phyloP scores from a whole-genome alignment of 164 flowering plant genomes.

The Pachysandra terminalis region DNA sequence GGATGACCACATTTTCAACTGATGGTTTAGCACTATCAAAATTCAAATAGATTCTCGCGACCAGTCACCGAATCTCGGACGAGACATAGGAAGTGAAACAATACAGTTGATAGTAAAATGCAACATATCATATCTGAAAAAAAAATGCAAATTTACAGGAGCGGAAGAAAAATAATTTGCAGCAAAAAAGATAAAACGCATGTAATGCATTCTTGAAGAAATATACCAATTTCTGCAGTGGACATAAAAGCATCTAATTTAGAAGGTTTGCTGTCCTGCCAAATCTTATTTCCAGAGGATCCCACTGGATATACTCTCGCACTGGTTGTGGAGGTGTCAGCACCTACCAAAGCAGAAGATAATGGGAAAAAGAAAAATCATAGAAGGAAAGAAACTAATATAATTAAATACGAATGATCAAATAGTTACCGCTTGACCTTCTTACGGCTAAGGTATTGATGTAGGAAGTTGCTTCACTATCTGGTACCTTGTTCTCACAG shows the following conservation, averaged over 20 bases:
- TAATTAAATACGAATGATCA: too few relatives aligned
- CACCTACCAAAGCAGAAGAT: too few relatives aligned
- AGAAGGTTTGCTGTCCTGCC: background rate
- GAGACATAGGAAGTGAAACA: background rate
- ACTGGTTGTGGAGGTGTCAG: too few relatives aligned
- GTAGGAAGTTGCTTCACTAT: conserved; percentile 5
- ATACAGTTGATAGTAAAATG: background rate
- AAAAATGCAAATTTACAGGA: background rate
- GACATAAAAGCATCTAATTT: background rate
- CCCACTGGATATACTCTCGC: background rate
- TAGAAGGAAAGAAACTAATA: too few relatives aligned
- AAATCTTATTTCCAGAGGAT: background rate
- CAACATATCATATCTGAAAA: background rate
- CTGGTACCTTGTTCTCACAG: conserved; percentile 7
- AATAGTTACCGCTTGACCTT: too few relatives aligned
- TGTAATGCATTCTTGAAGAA: background rate
- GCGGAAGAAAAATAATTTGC: background rate
- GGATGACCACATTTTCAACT: too few relatives aligned
- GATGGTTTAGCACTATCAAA: too few relatives aligned
- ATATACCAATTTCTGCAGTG: background rate
- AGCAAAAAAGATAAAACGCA: background rate
- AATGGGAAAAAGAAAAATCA: too few relatives aligned
- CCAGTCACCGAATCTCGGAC: too few relatives aligned
- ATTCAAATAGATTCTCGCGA: too few relatives aligned
- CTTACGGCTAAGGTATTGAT: conserved; percentile 1